Evolutionary conservation across 2,329 filamentous ascomycete genomes (phyloP).

Genomic region (Blastomyces emzantsi): DNA sequence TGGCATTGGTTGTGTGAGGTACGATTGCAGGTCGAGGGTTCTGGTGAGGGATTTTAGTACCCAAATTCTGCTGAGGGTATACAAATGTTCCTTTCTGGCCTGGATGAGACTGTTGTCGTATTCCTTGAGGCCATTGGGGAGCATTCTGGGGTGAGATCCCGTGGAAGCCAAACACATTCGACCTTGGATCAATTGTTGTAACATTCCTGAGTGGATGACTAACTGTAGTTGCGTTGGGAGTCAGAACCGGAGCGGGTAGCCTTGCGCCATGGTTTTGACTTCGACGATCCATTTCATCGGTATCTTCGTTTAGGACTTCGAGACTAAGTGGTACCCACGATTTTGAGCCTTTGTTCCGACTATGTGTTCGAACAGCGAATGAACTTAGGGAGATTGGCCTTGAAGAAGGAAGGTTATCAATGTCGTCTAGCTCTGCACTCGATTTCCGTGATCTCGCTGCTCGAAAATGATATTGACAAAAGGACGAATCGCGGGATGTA

Average conservation of each 20-base stretch:
- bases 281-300: conserved; percentile 10
- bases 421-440: conserved; percentile 10
- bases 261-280: conserved; percentile 11
- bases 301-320: conserved; percentile 9
- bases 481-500: background rate
- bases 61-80: background rate
- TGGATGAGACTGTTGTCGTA: background rate
- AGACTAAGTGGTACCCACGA: conserved; percentile 16
- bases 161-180: background rate
- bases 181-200: conserved; percentile 9
- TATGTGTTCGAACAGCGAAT: conserved; percentile 6
- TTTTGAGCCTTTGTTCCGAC: conserved; percentile 19
- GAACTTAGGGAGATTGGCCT: conserved; percentile 8
- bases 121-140: background rate
- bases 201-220: conserved; percentile 14
- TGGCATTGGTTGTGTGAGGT: background rate
- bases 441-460: conserved; percentile 4
- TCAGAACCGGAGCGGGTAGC: conserved; percentile 9
- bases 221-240: background rate
- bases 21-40: background rate
- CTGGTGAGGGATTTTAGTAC: background rate
- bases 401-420: conserved; percentile 3
- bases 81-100: background rate
- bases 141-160: background rate
- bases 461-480: background rate